Conservation (phyloP, 768 basidiomycete species). For the Tulasnella sp. region DNA sequence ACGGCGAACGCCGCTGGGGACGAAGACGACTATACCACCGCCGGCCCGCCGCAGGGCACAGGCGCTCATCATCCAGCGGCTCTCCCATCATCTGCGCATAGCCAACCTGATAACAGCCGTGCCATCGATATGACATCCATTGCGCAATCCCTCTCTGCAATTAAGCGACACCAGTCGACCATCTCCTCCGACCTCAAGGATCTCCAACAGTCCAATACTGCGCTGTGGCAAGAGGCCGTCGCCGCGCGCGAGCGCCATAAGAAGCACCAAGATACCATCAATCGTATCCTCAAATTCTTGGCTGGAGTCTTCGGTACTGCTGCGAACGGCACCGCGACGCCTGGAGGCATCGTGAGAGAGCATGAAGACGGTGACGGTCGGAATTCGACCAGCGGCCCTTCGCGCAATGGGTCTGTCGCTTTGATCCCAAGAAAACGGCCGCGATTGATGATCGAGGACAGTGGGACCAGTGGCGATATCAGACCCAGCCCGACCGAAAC, state of each 20-base stretch:
- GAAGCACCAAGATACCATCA: conserved; percentile 93
- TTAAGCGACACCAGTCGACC: conserved; percentile 86
- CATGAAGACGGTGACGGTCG: not conserved
- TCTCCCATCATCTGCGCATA: not conserved
- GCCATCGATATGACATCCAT: conserved; percentile 34
- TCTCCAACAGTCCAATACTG: conserved; percentile 74
- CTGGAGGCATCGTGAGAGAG: conserved; percentile 4
- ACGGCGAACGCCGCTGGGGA: conserved; percentile 23
- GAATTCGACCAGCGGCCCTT: conserved; percentile 26
- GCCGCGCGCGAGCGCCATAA: conserved; percentile 67
- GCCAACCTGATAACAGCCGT: not conserved
- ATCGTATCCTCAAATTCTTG: conserved; percentile 87
- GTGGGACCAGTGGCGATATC: conserved; percentile 22
- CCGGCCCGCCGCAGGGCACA: conserved; percentile 18
- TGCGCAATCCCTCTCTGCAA: conserved; percentile 68
- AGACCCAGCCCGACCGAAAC: not conserved
- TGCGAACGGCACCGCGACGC: not conserved
- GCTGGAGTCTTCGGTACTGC: conserved; percentile 67
- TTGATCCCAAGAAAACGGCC: conserved; percentile 40
- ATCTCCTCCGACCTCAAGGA: conserved; percentile 84
- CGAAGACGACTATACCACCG: conserved; percentile 22
- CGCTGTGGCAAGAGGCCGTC: conserved; percentile 88
- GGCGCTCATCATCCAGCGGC: not conserved
- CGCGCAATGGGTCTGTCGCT: conserved; percentile 31
- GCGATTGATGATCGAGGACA: conserved; percentile 59